These are phyloP conservation scores for Colletotrichum incanum DNA, from an alignment of 2,329 filamentous ascomycete genomes.

Conservation along the genomic window DNA sequence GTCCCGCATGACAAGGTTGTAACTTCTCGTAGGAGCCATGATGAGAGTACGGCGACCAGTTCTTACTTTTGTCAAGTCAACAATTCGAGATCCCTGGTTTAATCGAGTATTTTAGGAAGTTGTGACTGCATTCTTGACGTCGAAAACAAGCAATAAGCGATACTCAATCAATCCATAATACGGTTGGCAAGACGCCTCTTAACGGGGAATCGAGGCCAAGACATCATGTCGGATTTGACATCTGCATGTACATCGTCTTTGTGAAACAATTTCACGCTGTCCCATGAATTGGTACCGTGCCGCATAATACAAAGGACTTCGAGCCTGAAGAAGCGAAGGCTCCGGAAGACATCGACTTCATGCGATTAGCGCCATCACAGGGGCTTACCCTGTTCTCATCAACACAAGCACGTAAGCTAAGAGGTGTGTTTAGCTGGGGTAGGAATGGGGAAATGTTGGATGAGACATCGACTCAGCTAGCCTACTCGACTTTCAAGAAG, in stretches of 20 bases:
- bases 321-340: neutral
- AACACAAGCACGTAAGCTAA: neutral
- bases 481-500: neutral
- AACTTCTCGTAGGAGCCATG: neutral
- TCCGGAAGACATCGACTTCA: neutral
- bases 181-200: neutral
- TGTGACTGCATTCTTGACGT: neutral
- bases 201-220: neutral
- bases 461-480: neutral
- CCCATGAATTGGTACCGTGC: neutral
- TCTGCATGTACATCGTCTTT: neutral
- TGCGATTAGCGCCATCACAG: conserved; percentile 15
- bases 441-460: neutral
- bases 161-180: neutral
- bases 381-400: neutral
- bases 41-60: neutral
- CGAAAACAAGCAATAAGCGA: neutral
- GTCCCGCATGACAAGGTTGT: neutral
- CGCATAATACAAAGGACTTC: neutral
- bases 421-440: neutral
- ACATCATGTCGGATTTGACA: conserved; percentile 8
- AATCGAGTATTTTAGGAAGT: neutral
- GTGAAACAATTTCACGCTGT: conserved; percentile 5
- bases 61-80: neutral
- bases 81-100: no score